Conservation (phyloP, 2,329 filamentous ascomycete species). For the Exophiala dermatitidis region DNA sequence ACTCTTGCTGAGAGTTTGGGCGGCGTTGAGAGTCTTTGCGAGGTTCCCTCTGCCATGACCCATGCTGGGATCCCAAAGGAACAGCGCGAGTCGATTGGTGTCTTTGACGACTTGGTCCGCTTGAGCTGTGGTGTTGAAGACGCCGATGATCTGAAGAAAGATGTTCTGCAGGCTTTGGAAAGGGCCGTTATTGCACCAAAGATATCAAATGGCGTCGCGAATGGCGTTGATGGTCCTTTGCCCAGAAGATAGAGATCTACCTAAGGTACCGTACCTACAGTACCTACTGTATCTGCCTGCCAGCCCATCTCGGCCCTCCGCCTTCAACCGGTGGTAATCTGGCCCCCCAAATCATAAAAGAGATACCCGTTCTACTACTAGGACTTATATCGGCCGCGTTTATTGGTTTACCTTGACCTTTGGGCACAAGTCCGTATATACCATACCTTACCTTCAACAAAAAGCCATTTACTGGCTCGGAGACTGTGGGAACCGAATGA, state of each 20-base stretch:
- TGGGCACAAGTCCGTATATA: not conserved
- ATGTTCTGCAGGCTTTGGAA: slow-evolving; percentile 77
- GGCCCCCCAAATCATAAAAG: no score
- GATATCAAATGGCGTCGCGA: slow-evolving; percentile 36
- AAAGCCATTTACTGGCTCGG: no score
- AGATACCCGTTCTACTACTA: no score
- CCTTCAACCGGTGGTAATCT: no score
- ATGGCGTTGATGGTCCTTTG: not conserved
- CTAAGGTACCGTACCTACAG: no score
- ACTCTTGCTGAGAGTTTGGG: slow-evolving; percentile 88
- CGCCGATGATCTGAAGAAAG: slow-evolving; percentile 69
- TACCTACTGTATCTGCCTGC: no score
- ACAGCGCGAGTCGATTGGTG: slow-evolving; percentile 83
- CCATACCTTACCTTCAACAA: no score
- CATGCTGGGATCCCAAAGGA: slow-evolving; percentile 90
- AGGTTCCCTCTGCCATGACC: slow-evolving; percentile 93
- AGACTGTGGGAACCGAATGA: no score
- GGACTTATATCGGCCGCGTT: no score
- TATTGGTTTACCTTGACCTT: not conserved
- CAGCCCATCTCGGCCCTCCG: no score
- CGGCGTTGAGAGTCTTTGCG: slow-evolving; percentile 83
- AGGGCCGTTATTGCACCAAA: slow-evolving; percentile 56
- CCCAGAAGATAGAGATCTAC: slow-evolving; percentile 1
- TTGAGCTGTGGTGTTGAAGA: slow-evolving; percentile 95
- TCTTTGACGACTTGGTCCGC: slow-evolving; percentile 89